Conservation (phyloP, 768 basidiomycete genomes). For the Phlegmacium glaucopus region DNA sequence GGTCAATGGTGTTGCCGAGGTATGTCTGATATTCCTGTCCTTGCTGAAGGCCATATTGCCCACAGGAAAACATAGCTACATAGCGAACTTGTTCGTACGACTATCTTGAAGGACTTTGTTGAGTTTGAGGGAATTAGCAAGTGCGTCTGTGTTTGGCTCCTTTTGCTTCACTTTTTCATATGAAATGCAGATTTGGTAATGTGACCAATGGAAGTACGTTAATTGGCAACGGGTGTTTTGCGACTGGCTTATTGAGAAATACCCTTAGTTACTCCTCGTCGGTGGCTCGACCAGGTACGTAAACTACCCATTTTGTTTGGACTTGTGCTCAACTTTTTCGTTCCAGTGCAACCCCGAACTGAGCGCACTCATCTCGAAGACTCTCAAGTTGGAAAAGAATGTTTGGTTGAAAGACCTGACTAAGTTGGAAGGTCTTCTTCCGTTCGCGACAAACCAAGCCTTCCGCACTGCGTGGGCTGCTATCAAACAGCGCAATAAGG, state of each 20-base stretch:
- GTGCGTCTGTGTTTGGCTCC: slow-evolving; percentile 34
- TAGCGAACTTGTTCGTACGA: slow-evolving; percentile 81
- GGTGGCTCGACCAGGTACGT: slow-evolving; percentile 80
- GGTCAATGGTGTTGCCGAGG: slow-evolving; percentile 96
- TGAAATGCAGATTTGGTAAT: slow-evolving; percentile 62
- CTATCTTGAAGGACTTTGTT: slow-evolving; percentile 88
- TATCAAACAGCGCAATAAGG: slow-evolving; percentile 90
- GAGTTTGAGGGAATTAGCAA: slow-evolving; percentile 89
- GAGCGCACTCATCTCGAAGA: slow-evolving; percentile 78
- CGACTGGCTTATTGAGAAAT: too few species aligned
- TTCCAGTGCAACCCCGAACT: slow-evolving; percentile 86
- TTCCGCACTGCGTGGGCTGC: slow-evolving; percentile 82
- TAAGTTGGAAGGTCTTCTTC: slow-evolving; percentile 74
- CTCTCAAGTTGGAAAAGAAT: slow-evolving; percentile 69
- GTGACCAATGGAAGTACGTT: slow-evolving; percentile 91
- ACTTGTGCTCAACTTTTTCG: background rate
- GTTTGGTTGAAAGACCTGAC: slow-evolving; percentile 85
- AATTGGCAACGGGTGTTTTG: background rate
- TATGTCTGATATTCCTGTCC: slow-evolving; percentile 18
- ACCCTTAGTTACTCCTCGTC: slow-evolving; percentile 75
- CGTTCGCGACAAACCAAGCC: slow-evolving; percentile 63
- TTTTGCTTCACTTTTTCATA: background rate
- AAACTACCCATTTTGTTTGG: background rate
- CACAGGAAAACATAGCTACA: slow-evolving; percentile 54
- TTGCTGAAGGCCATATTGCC: background rate